Evolutionary conservation across 331 rosid genomes (phyloP).

Genomic region (Ulmus americana): DNA sequence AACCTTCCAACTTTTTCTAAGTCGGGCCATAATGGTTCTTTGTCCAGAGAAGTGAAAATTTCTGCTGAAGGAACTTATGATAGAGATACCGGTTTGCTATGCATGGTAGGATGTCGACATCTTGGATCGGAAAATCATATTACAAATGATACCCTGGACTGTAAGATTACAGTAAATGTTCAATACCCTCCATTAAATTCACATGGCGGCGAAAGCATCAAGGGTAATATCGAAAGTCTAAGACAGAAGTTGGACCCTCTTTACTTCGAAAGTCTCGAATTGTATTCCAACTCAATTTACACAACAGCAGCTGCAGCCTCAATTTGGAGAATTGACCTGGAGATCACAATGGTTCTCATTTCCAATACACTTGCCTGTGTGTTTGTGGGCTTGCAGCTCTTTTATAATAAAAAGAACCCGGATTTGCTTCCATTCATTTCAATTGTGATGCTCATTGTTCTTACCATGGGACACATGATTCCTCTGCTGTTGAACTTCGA

Average conservation of each 20-base stretch:
- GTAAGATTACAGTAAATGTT: constrained; percentile 48
- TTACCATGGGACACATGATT: constrained; percentile 68
- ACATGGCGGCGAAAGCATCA: constrained; percentile 33
- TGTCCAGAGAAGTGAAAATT: constrained; percentile 37
- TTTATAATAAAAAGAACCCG: constrained; percentile 55
- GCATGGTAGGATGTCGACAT: constrained; percentile 74
- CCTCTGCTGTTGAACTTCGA: constrained; percentile 74
- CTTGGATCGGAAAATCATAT: constrained; percentile 33
- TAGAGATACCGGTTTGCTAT: constrained; percentile 48
- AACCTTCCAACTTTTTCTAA: constrained; percentile 33
- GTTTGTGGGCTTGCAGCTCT: constrained; percentile 72
- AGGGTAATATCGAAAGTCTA: constrained; percentile 67
- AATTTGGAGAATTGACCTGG: constrained; percentile 81
- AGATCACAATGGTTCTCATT: constrained; percentile 61
- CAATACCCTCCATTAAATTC: constrained; percentile 61
- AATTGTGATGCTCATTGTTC: constrained; percentile 52
- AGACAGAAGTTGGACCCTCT: constrained; percentile 53
- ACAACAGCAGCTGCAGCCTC: constrained; percentile 50
- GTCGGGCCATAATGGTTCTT: constrained; percentile 25
- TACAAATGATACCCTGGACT: constrained; percentile 52
- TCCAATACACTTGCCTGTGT: constrained; percentile 74
- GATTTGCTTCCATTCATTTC: constrained; percentile 62
- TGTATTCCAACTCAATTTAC: constrained; percentile 53
- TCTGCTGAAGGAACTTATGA: constrained; percentile 75
- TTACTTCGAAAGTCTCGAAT: constrained; percentile 49